Evolutionary conservation across 306 rosid genomes (phyloP).

Genomic region (Fragaria iinumae): DNA sequence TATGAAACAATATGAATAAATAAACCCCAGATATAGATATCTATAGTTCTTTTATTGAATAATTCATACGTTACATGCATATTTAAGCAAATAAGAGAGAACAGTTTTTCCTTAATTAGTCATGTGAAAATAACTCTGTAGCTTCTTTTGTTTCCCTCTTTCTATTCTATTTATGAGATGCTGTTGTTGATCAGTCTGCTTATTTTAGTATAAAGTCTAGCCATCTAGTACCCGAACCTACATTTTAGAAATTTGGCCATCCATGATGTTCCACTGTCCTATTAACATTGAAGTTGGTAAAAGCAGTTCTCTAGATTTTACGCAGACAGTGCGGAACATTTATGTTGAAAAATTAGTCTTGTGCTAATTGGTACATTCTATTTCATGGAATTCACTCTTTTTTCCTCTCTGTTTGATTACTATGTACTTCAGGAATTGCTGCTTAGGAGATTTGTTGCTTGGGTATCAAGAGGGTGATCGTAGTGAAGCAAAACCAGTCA

Average conservation of each 20-base stretch:
- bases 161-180: neutral
- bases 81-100: neutral
- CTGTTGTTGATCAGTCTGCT: neutral
- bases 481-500: conserved; percentile 55
- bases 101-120: neutral
- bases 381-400: neutral
- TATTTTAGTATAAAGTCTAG: neutral
- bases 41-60: neutral
- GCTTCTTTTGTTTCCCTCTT: neutral
- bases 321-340: neutral
- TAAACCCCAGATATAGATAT: neutral
- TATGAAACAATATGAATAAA: conserved; percentile 6
- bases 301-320: neutral
- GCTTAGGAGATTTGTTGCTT: conserved; percentile 70
- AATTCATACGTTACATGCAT: neutral
- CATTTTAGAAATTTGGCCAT: no score
- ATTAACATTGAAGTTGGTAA: neutral
- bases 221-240: neutral
- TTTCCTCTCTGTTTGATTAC: neutral
- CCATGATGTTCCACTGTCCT: neutral
- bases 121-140: neutral
- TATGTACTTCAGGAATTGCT: conserved; percentile 70
- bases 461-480: conserved; percentile 49
- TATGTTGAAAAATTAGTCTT: neutral
- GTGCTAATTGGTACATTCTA: neutral